Percentiles rank a stretch among this genome's conserved stretches.
phyloP scores from a whole-genome alignment of 2,329 filamentous ascomycete genomes.

The Diplodia sapinea region DNA sequence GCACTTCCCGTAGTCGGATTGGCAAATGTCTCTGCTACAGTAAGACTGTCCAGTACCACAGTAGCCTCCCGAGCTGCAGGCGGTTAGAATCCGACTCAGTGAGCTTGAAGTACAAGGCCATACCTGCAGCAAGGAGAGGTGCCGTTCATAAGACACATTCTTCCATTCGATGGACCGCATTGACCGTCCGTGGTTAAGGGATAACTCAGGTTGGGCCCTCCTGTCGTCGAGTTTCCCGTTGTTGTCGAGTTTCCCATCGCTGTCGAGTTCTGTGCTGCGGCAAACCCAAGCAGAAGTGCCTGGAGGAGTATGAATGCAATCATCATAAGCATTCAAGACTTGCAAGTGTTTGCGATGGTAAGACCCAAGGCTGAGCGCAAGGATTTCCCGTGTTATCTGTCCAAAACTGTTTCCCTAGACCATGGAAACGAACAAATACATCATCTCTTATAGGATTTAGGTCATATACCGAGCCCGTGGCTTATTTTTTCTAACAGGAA shows the following conservation, averaged over 20 bases:
- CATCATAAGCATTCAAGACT: background rate
- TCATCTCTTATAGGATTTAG: background rate
- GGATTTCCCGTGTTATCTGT: background rate
- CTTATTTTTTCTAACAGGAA: background rate
- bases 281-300: background rate
- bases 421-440: background rate
- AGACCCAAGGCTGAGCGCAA: background rate
- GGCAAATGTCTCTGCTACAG: background rate
- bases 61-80: background rate
- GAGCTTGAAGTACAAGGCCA: background rate
- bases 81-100: background rate
- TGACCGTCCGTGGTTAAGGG: background rate
- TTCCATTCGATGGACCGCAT: background rate
- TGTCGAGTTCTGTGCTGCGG: background rate
- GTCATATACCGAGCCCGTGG: background rate
- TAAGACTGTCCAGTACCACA: background rate
- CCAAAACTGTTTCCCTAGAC: no score
- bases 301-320: background rate
- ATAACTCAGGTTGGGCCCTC: background rate
- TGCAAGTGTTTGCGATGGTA: background rate
- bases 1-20: slow-evolving; percentile 2
- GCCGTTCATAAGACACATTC: slow-evolving; percentile 8
- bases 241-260: background rate
- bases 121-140: slow-evolving; percentile 20
- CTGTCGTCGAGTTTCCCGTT: background rate